phyloP scores from a whole-genome alignment of 495 filamentous ascomycete species.

The Penicillium paradoxum region DNA sequence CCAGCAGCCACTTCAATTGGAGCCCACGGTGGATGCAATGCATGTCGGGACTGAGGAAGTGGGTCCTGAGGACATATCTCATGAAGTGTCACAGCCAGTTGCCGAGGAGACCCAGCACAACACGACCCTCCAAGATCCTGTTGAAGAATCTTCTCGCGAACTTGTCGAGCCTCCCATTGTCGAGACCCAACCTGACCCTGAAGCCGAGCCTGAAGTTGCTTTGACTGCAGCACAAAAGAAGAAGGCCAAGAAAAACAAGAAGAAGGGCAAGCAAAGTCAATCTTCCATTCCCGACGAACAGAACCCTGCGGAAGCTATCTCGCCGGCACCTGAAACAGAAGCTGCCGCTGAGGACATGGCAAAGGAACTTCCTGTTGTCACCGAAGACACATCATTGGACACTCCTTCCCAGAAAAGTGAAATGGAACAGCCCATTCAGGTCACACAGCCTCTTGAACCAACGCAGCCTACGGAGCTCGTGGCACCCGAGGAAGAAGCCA shows the following conservation, averaged over 20 bases:
- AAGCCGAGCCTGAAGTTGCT: constrained; percentile 19
- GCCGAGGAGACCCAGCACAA: background rate
- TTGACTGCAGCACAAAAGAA: constrained; percentile 29
- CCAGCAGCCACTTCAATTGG: constrained; percentile 4
- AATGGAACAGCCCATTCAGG: background rate
- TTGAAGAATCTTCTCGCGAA: background rate
- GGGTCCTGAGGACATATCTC: background rate
- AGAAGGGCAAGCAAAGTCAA: constrained; percentile 22
- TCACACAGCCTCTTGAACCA: background rate
- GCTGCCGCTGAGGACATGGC: background rate
- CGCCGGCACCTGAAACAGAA: constrained; percentile 7
- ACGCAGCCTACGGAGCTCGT: background rate
- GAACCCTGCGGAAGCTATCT: constrained; percentile 9
- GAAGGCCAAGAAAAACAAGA: constrained; percentile 39
- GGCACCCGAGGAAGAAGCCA: background rate
- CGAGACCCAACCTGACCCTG: constrained; percentile 5
- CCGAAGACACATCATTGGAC: background rate
- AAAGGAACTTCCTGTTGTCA: background rate
- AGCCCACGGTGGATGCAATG: background rate
- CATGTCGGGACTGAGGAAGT: background rate
- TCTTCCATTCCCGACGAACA: constrained; percentile 16
- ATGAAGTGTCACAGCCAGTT: background rate
- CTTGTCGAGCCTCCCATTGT: constrained; percentile 3
- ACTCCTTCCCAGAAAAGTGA: background rate
- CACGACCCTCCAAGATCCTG: background rate